Percentiles rank a stretch among this genome's conserved stretches.
Conservation (phyloP, 495 filamentous ascomycete species). For the Staphylotrichum longicolle region DNA sequence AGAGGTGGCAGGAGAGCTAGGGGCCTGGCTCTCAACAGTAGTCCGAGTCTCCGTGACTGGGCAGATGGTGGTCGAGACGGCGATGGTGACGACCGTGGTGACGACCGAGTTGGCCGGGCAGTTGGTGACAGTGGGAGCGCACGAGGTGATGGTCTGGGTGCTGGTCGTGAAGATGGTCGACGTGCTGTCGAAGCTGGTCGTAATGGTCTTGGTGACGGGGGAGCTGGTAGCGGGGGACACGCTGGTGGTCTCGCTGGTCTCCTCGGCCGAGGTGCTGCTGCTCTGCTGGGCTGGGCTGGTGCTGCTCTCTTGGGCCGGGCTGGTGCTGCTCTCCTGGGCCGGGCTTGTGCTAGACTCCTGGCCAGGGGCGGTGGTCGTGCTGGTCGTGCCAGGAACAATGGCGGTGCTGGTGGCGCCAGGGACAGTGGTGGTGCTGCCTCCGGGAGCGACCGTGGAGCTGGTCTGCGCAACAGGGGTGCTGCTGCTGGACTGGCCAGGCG, state of each 20-base stretch:
- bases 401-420: constrained; percentile 23
- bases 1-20: constrained; percentile 8
- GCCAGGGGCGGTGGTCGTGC: background rate
- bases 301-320: background rate
- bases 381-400: background rate
- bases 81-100: constrained; percentile 56
- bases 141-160: constrained; percentile 59
- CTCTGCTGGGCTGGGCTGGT: background rate
- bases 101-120: constrained; percentile 55
- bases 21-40: constrained; percentile 16
- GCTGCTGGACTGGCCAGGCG: constrained; percentile 16
- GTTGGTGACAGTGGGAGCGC: constrained; percentile 53
- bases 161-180: constrained; percentile 63
- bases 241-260: constrained; percentile 6
- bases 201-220: constrained; percentile 30
- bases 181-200: constrained; percentile 45
- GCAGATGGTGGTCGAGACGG: constrained; percentile 63
- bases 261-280: constrained; percentile 3
- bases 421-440: constrained; percentile 7
- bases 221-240: constrained; percentile 23
- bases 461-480: constrained; percentile 14
- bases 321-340: constrained; percentile 11
- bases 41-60: constrained; percentile 46
- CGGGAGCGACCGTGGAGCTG: constrained; percentile 12
- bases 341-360: too few species aligned